A percentile compares a stretch with the other conserved stretches of the same genome.
phyloP scores from a whole-genome alignment of 768 basidiomycete species.

The Pleurotus giganteus region DNA sequence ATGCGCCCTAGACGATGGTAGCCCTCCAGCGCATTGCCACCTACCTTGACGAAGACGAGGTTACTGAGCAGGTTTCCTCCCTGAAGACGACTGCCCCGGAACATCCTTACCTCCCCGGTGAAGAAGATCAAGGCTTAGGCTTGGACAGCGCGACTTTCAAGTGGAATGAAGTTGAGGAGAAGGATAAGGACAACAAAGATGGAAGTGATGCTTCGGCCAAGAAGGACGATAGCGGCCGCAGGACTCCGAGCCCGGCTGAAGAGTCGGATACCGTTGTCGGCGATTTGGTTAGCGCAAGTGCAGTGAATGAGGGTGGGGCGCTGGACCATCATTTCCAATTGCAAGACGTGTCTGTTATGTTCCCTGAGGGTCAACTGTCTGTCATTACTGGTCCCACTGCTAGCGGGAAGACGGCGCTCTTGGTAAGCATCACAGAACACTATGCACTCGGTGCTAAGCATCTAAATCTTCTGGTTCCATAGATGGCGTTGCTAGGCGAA shows the following conservation, averaged over 20 bases:
- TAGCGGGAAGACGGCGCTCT: conserved; percentile 77
- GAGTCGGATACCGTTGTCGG: conserved; percentile 1
- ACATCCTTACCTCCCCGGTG: conserved; percentile 24
- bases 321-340: conserved; percentile 63
- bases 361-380: conserved; percentile 71
- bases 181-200: conserved; percentile 21
- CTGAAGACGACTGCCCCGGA: conserved; percentile 41
- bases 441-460: neutral
- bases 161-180: conserved; percentile 54
- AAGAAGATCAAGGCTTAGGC: conserved; percentile 44
- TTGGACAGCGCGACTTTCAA: conserved; percentile 58
- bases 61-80: conserved; percentile 62
- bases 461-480: neutral
- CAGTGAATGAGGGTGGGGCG: conserved; percentile 17
- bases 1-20: conserved; percentile 46
- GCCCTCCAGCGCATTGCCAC: conserved; percentile 66
- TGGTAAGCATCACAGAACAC: conserved; percentile 40
- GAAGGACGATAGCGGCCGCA: conserved; percentile 12
- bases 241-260: conserved; percentile 13
- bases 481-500: conserved; percentile 75
- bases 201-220: conserved; percentile 15
- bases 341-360: conserved; percentile 60
- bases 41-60: conserved; percentile 71
- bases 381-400: conserved; percentile 80
- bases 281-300: neutral